Evolutionary conservation across 2,329 filamentous ascomycete species (phyloP).

Genomic region (Colletotrichum sp.): DNA sequence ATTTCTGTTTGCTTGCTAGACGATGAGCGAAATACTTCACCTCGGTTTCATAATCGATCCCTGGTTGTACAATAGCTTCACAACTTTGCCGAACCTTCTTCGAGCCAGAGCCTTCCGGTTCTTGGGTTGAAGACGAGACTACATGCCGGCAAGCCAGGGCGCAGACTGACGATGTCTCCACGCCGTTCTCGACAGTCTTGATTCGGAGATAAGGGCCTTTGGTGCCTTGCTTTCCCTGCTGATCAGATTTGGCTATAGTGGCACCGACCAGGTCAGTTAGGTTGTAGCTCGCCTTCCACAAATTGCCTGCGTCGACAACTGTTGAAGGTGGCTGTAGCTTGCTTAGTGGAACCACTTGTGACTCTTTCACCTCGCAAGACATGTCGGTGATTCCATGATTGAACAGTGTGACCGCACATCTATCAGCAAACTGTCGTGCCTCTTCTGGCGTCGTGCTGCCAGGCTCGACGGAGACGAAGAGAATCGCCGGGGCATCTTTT

Average conservation of each 20-base stretch:
- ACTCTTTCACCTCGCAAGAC: background rate
- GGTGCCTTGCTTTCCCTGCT: background rate
- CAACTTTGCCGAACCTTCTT: background rate
- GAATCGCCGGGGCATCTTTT: background rate
- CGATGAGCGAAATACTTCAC: background rate
- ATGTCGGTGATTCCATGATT: background rate
- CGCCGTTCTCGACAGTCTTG: background rate
- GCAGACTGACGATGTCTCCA: background rate
- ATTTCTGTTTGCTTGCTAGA: no score
- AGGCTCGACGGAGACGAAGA: background rate
- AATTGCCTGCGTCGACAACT: rapidly evolving
- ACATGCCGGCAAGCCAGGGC: background rate
- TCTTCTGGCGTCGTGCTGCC: background rate
- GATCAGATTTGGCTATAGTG: background rate
- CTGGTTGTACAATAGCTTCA: background rate
- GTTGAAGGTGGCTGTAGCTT: background rate
- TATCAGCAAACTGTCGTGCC: background rate
- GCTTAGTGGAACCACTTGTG: background rate
- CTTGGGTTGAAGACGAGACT: rapidly evolving
- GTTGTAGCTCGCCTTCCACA: background rate
- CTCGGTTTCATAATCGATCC: background rate
- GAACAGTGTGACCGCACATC: background rate
- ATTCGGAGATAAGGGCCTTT: background rate
- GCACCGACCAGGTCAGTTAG: background rate
- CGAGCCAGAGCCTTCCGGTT: background rate